Conservation (phyloP, 2,329 filamentous ascomycete genomes). For the Ophioceras dolichostomum region DNA sequence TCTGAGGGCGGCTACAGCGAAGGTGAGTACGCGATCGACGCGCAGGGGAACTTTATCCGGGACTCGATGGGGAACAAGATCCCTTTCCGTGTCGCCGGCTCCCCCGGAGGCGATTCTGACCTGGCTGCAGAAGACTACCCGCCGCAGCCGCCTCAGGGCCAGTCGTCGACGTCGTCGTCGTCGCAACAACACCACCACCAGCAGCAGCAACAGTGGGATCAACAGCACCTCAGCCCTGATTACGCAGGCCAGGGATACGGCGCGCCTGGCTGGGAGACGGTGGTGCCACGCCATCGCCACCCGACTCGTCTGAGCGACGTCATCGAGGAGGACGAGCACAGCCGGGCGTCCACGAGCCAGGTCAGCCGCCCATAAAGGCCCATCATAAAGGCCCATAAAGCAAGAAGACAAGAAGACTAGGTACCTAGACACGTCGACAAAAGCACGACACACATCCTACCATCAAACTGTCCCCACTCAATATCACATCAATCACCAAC, state of each 20-base stretch:
- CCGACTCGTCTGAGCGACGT: slow-evolving; percentile 84
- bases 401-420: no score
- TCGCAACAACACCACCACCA: slow-evolving; percentile 1
- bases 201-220: not conserved
- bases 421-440: no score
- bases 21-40: slow-evolving; percentile 60
- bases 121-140: slow-evolving; percentile 40
- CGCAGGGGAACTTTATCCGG: slow-evolving; percentile 45
- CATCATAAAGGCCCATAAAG: no score
- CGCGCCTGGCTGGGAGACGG: slow-evolving; percentile 60
- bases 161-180: no score
- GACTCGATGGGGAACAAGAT: slow-evolving; percentile 51
- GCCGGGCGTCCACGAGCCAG: slow-evolving; percentile 59
- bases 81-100: slow-evolving; percentile 31
- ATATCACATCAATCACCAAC: no score
- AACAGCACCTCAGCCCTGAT: slow-evolving; percentile 27
- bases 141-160: no score
- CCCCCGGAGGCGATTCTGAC: slow-evolving; percentile 36
- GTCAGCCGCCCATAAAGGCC: slow-evolving; percentile 38
- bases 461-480: no score
- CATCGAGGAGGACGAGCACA: slow-evolving; percentile 71
- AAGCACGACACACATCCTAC: no score
- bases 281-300: slow-evolving; percentile 70
- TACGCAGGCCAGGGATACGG: slow-evolving; percentile 57
- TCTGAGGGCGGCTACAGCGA: slow-evolving; percentile 55